Conservation (phyloP, 495 filamentous ascomycete genomes). For the Penicillium bovifimosum region DNA sequence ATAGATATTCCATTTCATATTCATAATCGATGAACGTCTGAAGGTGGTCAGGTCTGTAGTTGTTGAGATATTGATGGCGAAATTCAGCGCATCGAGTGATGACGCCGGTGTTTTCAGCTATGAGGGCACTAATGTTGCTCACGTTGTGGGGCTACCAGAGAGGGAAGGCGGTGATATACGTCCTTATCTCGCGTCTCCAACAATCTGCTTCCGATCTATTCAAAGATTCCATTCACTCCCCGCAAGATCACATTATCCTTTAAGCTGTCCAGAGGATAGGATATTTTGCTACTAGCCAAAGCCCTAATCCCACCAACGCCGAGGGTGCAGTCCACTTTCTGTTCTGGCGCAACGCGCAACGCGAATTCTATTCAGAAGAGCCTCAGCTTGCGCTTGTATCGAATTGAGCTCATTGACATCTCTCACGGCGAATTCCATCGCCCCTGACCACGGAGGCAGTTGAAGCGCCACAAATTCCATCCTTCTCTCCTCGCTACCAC, state of each 20-base stretch:
- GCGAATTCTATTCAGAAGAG: background rate
- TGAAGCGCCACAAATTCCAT: background rate
- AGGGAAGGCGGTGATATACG: constrained; percentile 5
- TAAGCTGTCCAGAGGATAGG: background rate
- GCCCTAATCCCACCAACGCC: background rate
- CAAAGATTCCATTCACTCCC: background rate
- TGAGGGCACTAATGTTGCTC: too few species aligned
- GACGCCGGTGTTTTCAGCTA: too few species aligned
- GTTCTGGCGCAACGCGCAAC: constrained; percentile 1
- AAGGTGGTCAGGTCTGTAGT: too few species aligned
- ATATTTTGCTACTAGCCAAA: background rate
- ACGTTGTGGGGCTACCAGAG: background rate
- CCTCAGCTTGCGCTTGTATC: background rate
- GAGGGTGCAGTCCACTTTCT: background rate
- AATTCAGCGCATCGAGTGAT: too few species aligned
- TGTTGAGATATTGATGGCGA: too few species aligned
- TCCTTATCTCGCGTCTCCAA: constrained; percentile 4
- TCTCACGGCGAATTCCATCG: background rate
- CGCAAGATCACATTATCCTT: background rate
- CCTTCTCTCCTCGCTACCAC: background rate
- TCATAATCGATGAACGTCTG: too few species aligned
- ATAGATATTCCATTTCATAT: too few species aligned
- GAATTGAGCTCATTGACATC: background rate
- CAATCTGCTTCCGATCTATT: background rate
- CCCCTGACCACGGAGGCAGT: too few species aligned